Evolutionary conservation across 345 rosid genomes (phyloP), one percentile per base, ranked within the genome.

Genomic region (Moricandia arvensis): DNA sequence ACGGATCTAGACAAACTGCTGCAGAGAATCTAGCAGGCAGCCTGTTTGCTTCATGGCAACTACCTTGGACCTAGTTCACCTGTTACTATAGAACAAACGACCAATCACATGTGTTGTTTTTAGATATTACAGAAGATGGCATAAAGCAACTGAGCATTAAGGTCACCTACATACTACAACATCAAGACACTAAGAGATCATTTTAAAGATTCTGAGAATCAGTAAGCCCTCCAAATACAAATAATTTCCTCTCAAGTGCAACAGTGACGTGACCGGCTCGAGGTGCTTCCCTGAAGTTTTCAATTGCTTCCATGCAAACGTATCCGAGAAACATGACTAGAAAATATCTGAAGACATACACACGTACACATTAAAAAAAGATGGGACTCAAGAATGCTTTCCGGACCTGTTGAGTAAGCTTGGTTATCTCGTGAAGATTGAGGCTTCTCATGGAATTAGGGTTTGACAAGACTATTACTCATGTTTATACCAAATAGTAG

Each of bases 371-470:
- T 62, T 8, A 65, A 21, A 65, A n/a, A 15, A 69, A 18, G 29
- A 63, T 13, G 57, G 16, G 51, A 26, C 49, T 57, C 51, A 60
- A 59, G 13, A 64, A 74, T 68, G 53, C 7, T 31, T 57, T 53
- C 53, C 16, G 66, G 8, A 92, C 99, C 93, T 90, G 98, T 83
- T 74, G 99, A 90, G 84, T 97, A 95, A 72, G 91, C 85, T 79
- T 95, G 99, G 82, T 93, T 88, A 84, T 92, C 97, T 24, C 99
- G 91, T 13, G 91, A 86, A 80, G 98, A 88, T 41, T 96, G 98
- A 15, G 89, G 88, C 57, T 59, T 84, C 69, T 98, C 98, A 10
- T 45, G 53, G 16, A 6, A 45, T 45, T 45, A 45, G 15, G 53
- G 53, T 45, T 45, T 45, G 53, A 45, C 53, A 45, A 45, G 53